These are phyloP conservation scores for Striga asiatica DNA, from an alignment of 257 asterid genomes.

Conservation along the genomic window DNA sequence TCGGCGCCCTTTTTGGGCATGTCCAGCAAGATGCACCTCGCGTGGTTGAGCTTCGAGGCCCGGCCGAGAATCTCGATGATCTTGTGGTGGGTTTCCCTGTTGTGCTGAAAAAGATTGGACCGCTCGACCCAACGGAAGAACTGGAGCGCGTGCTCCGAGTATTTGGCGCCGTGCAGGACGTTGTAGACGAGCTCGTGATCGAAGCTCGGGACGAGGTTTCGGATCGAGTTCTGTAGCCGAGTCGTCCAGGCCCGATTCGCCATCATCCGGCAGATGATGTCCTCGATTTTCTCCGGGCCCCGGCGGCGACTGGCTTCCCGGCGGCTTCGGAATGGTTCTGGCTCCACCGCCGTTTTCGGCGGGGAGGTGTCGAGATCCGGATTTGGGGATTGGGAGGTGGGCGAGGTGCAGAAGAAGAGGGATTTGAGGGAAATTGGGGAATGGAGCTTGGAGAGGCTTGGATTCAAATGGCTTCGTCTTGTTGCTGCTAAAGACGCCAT, in stretches of 20 bases:
- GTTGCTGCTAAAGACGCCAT: constrained; percentile 43
- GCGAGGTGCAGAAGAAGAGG: constrained; percentile 31
- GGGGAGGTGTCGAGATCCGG: constrained; percentile 15
- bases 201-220: constrained; percentile 53
- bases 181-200: constrained; percentile 72
- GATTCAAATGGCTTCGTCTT: constrained; percentile 24
- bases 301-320: constrained; percentile 30
- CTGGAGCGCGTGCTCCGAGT: constrained; percentile 82
- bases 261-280: constrained; percentile 76
- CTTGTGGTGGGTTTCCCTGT: constrained; percentile 58
- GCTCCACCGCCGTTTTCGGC: not conserved
- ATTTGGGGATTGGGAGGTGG: constrained; percentile 12
- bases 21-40: constrained; percentile 75
- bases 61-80: constrained; percentile 70
- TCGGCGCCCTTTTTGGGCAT: constrained; percentile 73
- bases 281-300: constrained; percentile 51
- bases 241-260: constrained; percentile 83
- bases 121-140: constrained; percentile 93
- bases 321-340: constrained; percentile 13
- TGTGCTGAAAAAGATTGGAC: constrained; percentile 50
- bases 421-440: constrained; percentile 34
- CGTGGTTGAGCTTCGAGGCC: constrained; percentile 70
- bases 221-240: constrained; percentile 79
- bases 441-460: constrained; percentile 23
- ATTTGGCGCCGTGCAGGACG: constrained; percentile 57